phyloP scores from a whole-genome alignment of 2,329 filamentous ascomycete genomes.

The Colletotrichum aenigma region DNA sequence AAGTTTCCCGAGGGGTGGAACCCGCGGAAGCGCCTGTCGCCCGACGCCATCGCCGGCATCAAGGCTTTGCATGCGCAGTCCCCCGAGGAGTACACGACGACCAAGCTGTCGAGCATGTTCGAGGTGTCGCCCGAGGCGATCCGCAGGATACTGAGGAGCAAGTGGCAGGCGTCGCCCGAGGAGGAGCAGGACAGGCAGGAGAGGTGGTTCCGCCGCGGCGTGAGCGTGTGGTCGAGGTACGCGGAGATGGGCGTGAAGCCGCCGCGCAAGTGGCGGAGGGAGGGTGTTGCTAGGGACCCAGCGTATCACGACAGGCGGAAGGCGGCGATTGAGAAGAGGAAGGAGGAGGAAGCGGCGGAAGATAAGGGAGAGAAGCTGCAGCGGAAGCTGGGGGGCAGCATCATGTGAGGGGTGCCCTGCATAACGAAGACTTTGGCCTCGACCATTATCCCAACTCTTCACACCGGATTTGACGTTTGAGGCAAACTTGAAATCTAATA shows the following conservation, averaged over 20 bases:
- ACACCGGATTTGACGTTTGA: neutral
- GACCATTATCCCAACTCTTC: neutral
- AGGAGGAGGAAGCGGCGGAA: constrained; percentile 34
- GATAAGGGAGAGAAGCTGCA: constrained; percentile 23
- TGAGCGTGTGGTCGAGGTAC: constrained; percentile 62
- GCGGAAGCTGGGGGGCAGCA: constrained; percentile 28
- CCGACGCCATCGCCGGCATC: constrained; percentile 90
- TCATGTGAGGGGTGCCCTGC: constrained; percentile 23
- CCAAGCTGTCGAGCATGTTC: constrained; percentile 77
- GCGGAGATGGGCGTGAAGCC: constrained; percentile 67
- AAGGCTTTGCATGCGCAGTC: constrained; percentile 79
- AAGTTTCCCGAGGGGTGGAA: constrained; percentile 87
- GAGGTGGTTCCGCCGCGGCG: constrained; percentile 66
- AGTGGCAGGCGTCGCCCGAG: constrained; percentile 67
- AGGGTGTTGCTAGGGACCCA: constrained; percentile 53
- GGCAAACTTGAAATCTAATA: neutral
- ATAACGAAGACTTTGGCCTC: neutral
- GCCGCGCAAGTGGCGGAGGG: constrained; percentile 62
- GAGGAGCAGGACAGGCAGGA: constrained; percentile 62
- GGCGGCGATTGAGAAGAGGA: constrained; percentile 27
- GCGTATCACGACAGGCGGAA: constrained; percentile 41
- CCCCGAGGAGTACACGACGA: constrained; percentile 77
- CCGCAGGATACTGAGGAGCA: constrained; percentile 81
- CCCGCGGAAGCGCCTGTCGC: constrained; percentile 85
- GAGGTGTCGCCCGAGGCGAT: constrained; percentile 87